Percentiles rank a stretch among this genome's conserved stretches.
These are phyloP conservation scores for Puccinia coronata DNA, from an alignment of 1,284 basidiomycete genomes.

Conservation along the genomic window DNA sequence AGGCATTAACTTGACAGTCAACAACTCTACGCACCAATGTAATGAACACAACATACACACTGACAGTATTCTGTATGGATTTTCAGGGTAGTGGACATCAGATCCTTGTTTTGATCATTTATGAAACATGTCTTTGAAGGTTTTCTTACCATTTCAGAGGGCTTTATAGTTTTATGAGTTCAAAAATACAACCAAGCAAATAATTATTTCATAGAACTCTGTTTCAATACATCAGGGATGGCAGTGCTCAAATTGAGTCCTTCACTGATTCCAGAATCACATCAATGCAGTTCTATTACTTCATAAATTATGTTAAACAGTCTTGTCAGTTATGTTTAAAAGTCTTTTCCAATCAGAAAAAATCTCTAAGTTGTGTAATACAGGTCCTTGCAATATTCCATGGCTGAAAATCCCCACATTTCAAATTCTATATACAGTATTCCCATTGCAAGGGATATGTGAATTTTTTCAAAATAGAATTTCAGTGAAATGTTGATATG, in stretches of 20 bases:
- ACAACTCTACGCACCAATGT: no score
- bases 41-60: not conserved
- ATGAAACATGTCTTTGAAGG: not conserved
- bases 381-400: not conserved
- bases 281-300: conserved; percentile 3
- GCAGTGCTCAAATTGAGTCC: not conserved
- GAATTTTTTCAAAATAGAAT: not conserved
- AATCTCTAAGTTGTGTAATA: not conserved
- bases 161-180: not conserved
- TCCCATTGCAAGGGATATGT: conserved; percentile 14
- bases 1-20: not conserved
- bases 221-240: not conserved
- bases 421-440: not conserved
- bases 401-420: not conserved
- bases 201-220: not conserved
- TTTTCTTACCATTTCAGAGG: not conserved
- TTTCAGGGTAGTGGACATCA: not conserved
- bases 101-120: not conserved
- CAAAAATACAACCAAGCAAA: not conserved
- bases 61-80: not conserved
- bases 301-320: not conserved
- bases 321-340: no score
- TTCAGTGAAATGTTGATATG: no score
- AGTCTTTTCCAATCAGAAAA: not conserved
- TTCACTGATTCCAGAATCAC: not conserved